phyloP scores from a whole-genome alignment of 176 grass and related monocot genomes.

The Aegilops umbellulata region DNA sequence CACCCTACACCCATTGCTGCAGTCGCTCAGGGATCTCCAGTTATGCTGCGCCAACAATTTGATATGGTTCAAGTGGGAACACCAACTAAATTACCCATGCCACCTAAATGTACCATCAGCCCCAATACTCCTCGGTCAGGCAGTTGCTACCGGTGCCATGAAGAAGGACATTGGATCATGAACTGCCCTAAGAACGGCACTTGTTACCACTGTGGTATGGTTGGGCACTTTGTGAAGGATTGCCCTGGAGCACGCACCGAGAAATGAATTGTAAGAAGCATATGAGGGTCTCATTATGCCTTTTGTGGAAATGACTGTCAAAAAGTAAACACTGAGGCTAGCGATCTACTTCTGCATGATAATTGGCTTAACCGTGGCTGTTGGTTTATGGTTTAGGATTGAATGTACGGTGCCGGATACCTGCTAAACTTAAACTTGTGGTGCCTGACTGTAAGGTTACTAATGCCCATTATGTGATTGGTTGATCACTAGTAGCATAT shows the following conservation, averaged over 20 bases:
- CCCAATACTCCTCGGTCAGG: background rate
- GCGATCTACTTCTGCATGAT: background rate
- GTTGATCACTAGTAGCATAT: background rate
- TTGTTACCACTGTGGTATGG: conserved; percentile 22
- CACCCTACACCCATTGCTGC: background rate
- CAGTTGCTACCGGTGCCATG: conserved; percentile 5
- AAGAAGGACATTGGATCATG: conserved; percentile 14
- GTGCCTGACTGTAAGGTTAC: background rate
- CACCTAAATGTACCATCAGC: background rate
- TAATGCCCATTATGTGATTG: background rate
- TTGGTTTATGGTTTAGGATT: background rate
- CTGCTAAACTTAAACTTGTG: conserved; percentile 1
- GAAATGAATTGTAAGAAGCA: background rate
- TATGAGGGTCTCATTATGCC: background rate
- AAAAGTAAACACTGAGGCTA: background rate
- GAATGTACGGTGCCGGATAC: background rate
- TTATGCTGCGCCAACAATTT: background rate
- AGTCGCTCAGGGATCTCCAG: background rate
- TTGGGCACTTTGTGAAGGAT: background rate
- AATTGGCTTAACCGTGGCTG: background rate
- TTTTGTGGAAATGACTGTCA: background rate
- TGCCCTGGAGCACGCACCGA: conserved; percentile 2
- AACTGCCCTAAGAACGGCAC: conserved; percentile 10
- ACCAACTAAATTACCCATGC: background rate
- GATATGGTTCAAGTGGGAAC: background rate